Evolutionary conservation across 1,139 yeast species (phyloP), one percentile per base, ranked within the genome.

Genomic region (Wickerhamiella pararugosa): DNA sequence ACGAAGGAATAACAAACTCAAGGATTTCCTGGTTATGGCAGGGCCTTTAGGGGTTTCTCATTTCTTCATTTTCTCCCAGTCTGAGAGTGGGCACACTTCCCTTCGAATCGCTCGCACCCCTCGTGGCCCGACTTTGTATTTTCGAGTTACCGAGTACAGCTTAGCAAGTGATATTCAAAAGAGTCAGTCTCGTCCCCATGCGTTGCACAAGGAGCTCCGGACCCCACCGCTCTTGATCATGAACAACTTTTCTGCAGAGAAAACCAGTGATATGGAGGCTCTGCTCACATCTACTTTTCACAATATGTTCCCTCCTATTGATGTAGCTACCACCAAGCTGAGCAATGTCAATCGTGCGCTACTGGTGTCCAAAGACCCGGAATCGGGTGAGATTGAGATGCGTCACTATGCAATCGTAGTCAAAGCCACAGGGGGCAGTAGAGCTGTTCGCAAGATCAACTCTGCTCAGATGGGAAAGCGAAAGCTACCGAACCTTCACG

Each of bases 11-110:
- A 92, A 92, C 60, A 79, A 77, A 56, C 68, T 90, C 50, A 81
- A 80, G 60, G 98, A 90, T 62, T 90, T 82, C 54, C 73, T 87
- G 15, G 94, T 86, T 25, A 87, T 90, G 96, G 86, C 96, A 32
- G 98, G 98, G 4, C 97, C 98, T 6, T 67, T 90, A 42, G 94
- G 95, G 32, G 95, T 92, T 9, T 71, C 90, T 6, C 95, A 90
- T 60, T 62, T 92, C 57, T 75, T 90, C 63, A 68, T 90, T 26
- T 86, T 90, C 64, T 79, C 87, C 49, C 94, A 84, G 57, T 74
- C 84, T 36, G 71, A 70, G 36, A 67, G 79, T 2, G 97, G 96
- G 6, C 78, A 76, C 47, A 78, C 92, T 7, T 79, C 90, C 40
- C 66, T 92, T 51, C 73, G 97, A 55, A 64, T 92, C 42, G 87